Conservation (phyloP, 1,284 basidiomycete species). For the Puccinia coronata region DNA sequence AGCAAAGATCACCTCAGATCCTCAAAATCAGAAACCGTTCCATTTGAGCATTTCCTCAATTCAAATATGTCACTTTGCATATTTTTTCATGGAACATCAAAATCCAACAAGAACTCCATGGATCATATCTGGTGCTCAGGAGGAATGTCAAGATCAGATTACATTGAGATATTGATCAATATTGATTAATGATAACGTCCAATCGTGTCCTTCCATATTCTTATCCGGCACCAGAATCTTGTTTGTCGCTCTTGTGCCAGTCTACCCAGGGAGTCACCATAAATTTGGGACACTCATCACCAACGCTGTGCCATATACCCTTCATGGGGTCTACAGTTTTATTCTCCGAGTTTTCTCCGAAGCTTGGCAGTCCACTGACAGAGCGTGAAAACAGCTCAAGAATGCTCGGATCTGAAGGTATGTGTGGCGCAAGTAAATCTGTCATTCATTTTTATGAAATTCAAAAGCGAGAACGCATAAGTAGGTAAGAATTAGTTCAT, state of each 20-base stretch:
- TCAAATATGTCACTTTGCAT: no score
- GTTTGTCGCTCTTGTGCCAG: no score
- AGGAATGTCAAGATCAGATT: no score
- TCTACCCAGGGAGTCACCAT: slow-evolving; percentile 40
- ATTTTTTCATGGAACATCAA: no score
- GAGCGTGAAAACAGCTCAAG: slow-evolving; percentile 47
- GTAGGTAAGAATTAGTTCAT: neutral
- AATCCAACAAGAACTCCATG: no score
- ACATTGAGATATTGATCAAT: no score
- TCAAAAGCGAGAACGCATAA: neutral
- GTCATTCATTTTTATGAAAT: neutral
- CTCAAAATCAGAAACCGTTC: no score
- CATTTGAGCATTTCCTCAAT: no score
- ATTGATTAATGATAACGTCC: no score
- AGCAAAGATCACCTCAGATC: no score
- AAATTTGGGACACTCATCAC: slow-evolving; percentile 45
- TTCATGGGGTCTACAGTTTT: neutral
- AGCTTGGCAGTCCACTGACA: slow-evolving; percentile 11
- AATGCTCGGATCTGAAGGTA: slow-evolving; percentile 32
- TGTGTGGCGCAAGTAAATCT: slow-evolving; percentile 43
- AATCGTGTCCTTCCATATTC: no score
- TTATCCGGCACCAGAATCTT: neutral
- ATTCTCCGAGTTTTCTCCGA: neutral
- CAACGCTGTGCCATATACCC: slow-evolving; percentile 45
- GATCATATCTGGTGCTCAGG: no score